These are phyloP conservation scores for Byssoonygena ceratinophila DNA, from an alignment of 2,329 filamentous ascomycete genomes.

Conservation along the genomic window DNA sequence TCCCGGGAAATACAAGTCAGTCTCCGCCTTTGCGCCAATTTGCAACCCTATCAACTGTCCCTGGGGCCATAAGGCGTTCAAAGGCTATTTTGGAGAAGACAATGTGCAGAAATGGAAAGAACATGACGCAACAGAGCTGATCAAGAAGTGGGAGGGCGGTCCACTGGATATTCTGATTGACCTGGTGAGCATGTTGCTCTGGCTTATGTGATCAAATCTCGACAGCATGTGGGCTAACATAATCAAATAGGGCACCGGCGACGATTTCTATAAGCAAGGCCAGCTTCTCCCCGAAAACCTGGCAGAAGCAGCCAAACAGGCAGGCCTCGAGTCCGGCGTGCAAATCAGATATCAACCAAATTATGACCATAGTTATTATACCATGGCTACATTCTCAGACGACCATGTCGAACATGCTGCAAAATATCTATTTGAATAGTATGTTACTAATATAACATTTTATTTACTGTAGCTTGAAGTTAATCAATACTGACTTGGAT, in stretches of 20 bases:
- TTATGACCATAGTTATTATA: slow-evolving; percentile 97
- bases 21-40: slow-evolving; percentile 85
- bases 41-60: slow-evolving; percentile 73
- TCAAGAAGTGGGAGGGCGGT: slow-evolving; percentile 61
- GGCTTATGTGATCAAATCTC: too few species aligned
- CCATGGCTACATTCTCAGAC: slow-evolving; percentile 80
- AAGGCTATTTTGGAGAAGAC: slow-evolving; percentile 72
- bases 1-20: slow-evolving; percentile 77
- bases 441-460: background rate
- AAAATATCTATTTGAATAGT: slow-evolving; percentile 61
- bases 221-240: background rate
- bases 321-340: slow-evolving; percentile 59
- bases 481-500: slow-evolving; percentile 6
- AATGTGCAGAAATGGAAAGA: slow-evolving; percentile 64
- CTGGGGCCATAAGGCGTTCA: slow-evolving; percentile 94
- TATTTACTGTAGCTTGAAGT: background rate
- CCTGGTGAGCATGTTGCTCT: slow-evolving; percentile 50
- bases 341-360: slow-evolving; percentile 74
- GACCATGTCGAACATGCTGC: slow-evolving; percentile 89
- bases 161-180: slow-evolving; percentile 74
- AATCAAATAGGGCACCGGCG: slow-evolving; percentile 62
- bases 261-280: slow-evolving; percentile 92
- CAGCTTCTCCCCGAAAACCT: slow-evolving; percentile 94
- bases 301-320: slow-evolving; percentile 63
- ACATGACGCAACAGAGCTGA: slow-evolving; percentile 84